These are phyloP conservation scores for Hanseniaspora guilliermondii DNA, from an alignment of 805 yeast species.

Conservation along the genomic window DNA sequence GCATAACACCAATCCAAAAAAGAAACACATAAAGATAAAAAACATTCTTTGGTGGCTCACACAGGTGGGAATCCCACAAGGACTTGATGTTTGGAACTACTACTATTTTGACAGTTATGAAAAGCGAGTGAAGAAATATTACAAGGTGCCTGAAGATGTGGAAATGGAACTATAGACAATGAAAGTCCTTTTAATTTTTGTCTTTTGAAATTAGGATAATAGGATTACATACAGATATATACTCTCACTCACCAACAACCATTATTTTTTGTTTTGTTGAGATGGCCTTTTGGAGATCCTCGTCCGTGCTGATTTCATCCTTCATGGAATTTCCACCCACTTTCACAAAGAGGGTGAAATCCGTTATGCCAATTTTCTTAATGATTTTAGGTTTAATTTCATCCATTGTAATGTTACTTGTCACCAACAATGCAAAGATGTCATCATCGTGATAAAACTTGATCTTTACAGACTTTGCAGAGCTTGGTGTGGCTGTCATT, in stretches of 20 bases:
- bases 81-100: neutral
- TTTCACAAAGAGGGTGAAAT: constrained; percentile 29
- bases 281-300: constrained; percentile 27
- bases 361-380: constrained; percentile 35
- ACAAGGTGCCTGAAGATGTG: neutral
- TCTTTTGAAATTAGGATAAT: neutral
- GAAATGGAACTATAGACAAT: constrained; percentile 9
- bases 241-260: constrained; percentile 22
- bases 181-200: neutral
- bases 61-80: neutral
- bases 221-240: constrained; percentile 2
- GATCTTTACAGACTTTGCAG: constrained; percentile 35
- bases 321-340: constrained; percentile 18
- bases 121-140: neutral
- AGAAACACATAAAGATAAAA: neutral
- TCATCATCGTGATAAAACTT: constrained; percentile 72
- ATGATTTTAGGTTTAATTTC: constrained; percentile 42
- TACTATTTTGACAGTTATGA: constrained; percentile 4
- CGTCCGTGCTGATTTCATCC: constrained; percentile 27
- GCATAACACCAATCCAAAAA: neutral
- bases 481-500: constrained; percentile 18
- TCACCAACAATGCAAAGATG: constrained; percentile 58
- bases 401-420: constrained; percentile 34
- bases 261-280: constrained; percentile 29
- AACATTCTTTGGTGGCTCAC: neutral